Base-by-base conservation (phyloP, 148 eudicot species). In the Vaccinium macrocarpon region DNA sequence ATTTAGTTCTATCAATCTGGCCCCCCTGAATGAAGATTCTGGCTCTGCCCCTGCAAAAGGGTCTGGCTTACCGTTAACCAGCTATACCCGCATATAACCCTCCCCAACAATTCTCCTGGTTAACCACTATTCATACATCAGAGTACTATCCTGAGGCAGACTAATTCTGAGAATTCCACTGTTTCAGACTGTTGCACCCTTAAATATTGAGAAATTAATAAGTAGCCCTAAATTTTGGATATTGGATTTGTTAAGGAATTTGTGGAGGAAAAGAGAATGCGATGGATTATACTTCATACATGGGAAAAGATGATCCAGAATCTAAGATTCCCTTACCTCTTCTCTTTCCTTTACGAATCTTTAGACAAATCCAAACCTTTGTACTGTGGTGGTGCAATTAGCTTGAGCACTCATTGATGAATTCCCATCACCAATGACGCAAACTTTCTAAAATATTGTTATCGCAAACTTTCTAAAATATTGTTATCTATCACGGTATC, bases 251-350 rank as follows among this genome's bases (percentile, higher is more conserved):
- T 57, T 16, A 18, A 21, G 8, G 62, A 57, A 64, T 64, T 64
- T 64, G 70, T 3, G 13, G 70, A 10, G 70, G 70, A 29, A 64
- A 23, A 64, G 32, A 64, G 13, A 64, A 23, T 23, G 70, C 9
- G 23, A 64, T 6, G 70, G 70, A 3, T 64, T 64, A 18, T 59
- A 61, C 53, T 29, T 84, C 88, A 42, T 90, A 59, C 38, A 9
- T 6, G 35, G 87, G 89, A 32, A 86, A 87, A 18, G 80, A 64
- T 64, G 29, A 64, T 23, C 62, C 29, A 64, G 73, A 27, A 27
- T 68, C 46, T 42, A 42, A 42, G 46, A 42, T 42, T 42, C 8
- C 38, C 15, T 27, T 64, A 12, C 32, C 18, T 27, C 38, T 68
- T 68, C 73, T 68, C 18, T 13, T 27, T 29, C 38, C 38, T 68